Percentiles rank a stretch among this genome's conserved stretches.
These are phyloP conservation scores for Vararia minispora DNA, from an alignment of 768 basidiomycete genomes.

Conservation along the genomic window DNA sequence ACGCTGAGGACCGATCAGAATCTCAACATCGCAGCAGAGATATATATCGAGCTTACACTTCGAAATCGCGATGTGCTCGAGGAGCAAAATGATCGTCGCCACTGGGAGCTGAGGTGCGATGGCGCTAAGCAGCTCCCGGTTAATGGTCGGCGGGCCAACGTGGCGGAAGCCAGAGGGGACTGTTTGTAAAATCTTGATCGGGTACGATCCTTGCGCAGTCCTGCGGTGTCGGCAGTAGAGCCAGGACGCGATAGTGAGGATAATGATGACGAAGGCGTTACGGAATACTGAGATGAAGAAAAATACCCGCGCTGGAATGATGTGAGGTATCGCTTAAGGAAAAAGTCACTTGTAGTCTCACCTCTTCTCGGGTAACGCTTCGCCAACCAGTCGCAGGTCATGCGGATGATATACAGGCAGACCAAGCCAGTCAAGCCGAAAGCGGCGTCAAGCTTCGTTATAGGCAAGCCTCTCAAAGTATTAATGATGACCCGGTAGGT, in stretches of 20 bases:
- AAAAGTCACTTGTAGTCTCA: constrained; percentile 19
- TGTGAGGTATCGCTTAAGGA: constrained; percentile 1
- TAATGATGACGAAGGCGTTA: constrained; percentile 80
- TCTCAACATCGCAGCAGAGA: not conserved
- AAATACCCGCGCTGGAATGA: constrained; percentile 44
- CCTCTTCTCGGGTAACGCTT: constrained; percentile 53
- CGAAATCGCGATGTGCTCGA: constrained; percentile 97
- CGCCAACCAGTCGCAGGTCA: constrained; percentile 35
- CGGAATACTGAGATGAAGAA: constrained; percentile 74
- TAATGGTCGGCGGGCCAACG: constrained; percentile 37
- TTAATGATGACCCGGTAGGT: constrained; percentile 89
- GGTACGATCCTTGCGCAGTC: constrained; percentile 51
- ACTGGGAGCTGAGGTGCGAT: constrained; percentile 71
- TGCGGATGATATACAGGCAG: constrained; percentile 59
- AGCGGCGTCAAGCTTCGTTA: constrained; percentile 72
- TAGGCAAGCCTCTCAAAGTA: constrained; percentile 72
- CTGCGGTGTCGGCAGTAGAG: constrained; percentile 61
- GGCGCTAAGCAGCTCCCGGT: constrained; percentile 43
- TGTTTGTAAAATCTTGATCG: constrained; percentile 71
- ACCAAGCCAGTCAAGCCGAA: constrained; percentile 76
- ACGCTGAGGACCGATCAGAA: constrained; percentile 43
- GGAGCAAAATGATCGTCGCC: constrained; percentile 77
- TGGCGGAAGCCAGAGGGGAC: constrained; percentile 80
- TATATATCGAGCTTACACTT: constrained; percentile 48
- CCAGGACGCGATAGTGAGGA: constrained; percentile 84